Base-by-base conservation (phyloP, 768 basidiomycete species). In the Cyathus striatus region DNA sequence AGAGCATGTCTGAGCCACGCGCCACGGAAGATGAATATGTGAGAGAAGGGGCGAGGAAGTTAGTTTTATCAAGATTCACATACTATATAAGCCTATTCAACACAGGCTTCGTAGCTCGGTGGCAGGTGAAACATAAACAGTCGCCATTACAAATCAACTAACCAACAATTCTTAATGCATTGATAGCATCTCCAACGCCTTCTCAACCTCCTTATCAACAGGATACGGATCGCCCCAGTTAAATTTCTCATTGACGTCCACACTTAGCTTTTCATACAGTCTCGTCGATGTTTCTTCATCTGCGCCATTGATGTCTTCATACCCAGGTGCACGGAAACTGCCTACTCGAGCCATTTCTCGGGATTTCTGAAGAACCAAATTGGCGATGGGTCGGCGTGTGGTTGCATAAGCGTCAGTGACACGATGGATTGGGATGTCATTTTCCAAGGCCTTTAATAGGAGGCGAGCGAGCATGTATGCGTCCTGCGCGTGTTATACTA, bases 401-500 rank as follows among this genome's bases (percentile, higher is more conserved):
- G 49, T 49, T 37, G 60, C 54, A 23, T 57, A 62, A n/a, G 58
- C 47, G 3, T 44, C 48, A 13, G 57, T 44, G 1, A 60, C 58
- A 36, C 41, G 49, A 4, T 60, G 47, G 20, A 62, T 34, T 1
- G 55, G 52, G 27, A 50, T 44, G 21, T 47, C 10, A 3, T 20
- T 51, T 4, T 56, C 58, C 5, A 58, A 52, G 6, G 42, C n/a
- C 6, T 69, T 60, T 3, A 60, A 59, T 34, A 75, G 66, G 17
- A 70, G 60, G 1, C 55, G 51, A 0, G 71, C 59, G 20, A 75
- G 63, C 3, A 75, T 38, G 48, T 63, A 69, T 1, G 69, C 72
- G 38, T 76, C 74, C 71, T 75, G 20, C 4, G 23, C 17, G 17
- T 32, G 12, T 12, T 13, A 13, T 13, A 13, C 17, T 13, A 32